Percentiles rank a stretch among this genome's conserved stretches.
These are phyloP conservation scores for Antrodiella citrinella DNA, from an alignment of 768 basidiomycete genomes.

Conservation along the genomic window DNA sequence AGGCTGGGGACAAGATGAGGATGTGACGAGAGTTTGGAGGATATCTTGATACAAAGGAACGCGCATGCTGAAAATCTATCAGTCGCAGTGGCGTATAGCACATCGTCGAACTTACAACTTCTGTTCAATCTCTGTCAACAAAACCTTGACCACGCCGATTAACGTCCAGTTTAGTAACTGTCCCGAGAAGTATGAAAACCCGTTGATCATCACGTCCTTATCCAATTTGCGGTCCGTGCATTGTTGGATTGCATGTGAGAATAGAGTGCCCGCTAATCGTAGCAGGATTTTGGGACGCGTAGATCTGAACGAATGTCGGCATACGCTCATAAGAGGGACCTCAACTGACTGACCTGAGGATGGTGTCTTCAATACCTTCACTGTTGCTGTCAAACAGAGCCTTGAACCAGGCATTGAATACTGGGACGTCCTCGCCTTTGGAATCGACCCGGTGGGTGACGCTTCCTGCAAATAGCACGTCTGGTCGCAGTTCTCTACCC, in stretches of 20 bases:
- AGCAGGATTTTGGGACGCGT: conserved; percentile 64
- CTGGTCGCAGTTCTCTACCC: conserved; percentile 36
- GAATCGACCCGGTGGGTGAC: conserved; percentile 32
- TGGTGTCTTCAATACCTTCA: conserved; percentile 80
- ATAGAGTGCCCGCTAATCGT: conserved; percentile 58
- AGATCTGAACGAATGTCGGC: conserved; percentile 33
- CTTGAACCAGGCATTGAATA: conserved; percentile 54
- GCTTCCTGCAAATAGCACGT: conserved; percentile 44
- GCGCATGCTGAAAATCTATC: conserved; percentile 30
- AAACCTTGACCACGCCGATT: conserved; percentile 58
- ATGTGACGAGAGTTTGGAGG: conserved; percentile 57
- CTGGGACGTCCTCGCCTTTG: conserved; percentile 15
- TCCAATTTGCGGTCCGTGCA: conserved; percentile 50
- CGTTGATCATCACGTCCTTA: conserved; percentile 59
- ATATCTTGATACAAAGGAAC: conserved; percentile 51
- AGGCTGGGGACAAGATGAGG: conserved; percentile 54
- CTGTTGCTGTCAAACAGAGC: conserved; percentile 68
- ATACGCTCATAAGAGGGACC: background rate
- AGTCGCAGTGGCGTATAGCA: conserved; percentile 2
- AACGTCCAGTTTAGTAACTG: conserved; percentile 75
- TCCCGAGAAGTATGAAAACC: conserved; percentile 69
- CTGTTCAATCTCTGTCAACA: conserved; percentile 53
- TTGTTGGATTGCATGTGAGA: conserved; percentile 51
- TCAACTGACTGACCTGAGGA: conserved; percentile 33
- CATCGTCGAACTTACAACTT: conserved; percentile 31